A percentile compares a stretch with the other conserved stretches of the same genome.
Conservation (phyloP, 1,139 yeast genomes). For the Petasospora rhodanensis region DNA sequence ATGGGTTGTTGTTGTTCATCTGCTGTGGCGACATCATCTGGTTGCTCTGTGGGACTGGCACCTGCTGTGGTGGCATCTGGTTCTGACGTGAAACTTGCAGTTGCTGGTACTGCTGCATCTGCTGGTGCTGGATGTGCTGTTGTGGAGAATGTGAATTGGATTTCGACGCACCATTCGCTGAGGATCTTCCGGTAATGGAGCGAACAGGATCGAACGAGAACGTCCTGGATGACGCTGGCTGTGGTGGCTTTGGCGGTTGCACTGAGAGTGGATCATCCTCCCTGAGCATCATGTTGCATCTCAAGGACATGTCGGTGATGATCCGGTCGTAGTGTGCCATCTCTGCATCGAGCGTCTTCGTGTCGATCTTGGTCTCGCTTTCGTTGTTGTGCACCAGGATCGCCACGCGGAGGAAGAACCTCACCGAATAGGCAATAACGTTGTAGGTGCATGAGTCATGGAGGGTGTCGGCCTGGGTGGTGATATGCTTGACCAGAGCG, state of each 20-base stretch:
- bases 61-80: too few species aligned
- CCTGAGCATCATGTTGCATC: constrained; percentile 3
- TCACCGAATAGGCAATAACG: constrained; percentile 12
- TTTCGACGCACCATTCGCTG: too few species aligned
- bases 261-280: constrained; percentile 5
- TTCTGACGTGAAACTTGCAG: too few species aligned
- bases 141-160: too few species aligned
- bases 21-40: too few species aligned
- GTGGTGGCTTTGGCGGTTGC: constrained; percentile 5
- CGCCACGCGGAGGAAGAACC: constrained; percentile 18
- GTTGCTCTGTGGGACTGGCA: too few species aligned
- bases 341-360: constrained; percentile 15
- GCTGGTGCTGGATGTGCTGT: too few species aligned
- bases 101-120: too few species aligned
- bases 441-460: constrained; percentile 9
- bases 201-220: background rate
- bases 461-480: background rate
- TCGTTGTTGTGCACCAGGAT: constrained; percentile 18
- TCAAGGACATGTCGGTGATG: constrained; percentile 1
- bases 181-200: background rate
- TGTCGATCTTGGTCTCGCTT: constrained; percentile 11
- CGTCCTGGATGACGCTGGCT: background rate
- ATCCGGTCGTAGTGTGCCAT: constrained; percentile 11
- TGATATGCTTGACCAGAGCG: constrained; percentile 3
- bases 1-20: too few species aligned